Evolutionary conservation across 495 filamentous ascomycete species (phyloP).

Genomic region (Ascobolus immersus): DNA sequence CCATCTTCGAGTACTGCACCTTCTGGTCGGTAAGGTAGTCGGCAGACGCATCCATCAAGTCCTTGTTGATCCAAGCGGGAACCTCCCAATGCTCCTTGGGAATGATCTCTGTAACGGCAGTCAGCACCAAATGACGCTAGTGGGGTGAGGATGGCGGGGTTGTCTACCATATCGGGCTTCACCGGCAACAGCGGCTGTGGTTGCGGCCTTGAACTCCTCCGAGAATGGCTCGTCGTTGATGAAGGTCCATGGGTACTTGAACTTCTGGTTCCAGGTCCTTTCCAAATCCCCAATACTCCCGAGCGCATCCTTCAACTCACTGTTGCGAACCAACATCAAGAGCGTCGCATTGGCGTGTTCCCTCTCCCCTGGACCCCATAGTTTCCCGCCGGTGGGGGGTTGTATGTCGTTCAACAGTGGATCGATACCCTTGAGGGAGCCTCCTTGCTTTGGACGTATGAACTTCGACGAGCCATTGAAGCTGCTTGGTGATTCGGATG

Average conservation of each 20-base stretch:
- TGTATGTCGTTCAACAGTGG: slow-evolving; percentile 8
- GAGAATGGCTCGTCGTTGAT: slow-evolving; percentile 89
- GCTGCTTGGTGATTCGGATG: not conserved
- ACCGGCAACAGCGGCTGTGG: slow-evolving; percentile 55
- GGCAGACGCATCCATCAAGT: slow-evolving; percentile 62
- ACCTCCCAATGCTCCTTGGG: slow-evolving; percentile 86
- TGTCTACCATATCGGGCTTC: slow-evolving; percentile 52
- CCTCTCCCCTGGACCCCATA: slow-evolving; percentile 11
- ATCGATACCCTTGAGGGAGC: slow-evolving; percentile 15
- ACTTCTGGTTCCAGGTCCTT: slow-evolving; percentile 89
- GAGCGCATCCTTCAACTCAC: slow-evolving; percentile 60
- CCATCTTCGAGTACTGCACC: slow-evolving; percentile 65
- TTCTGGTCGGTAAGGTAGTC: slow-evolving; percentile 57
- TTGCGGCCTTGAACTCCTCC: slow-evolving; percentile 70
- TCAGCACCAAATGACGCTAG: slow-evolving; percentile 5
- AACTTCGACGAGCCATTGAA: slow-evolving; percentile 4
- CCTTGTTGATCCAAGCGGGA: slow-evolving; percentile 73
- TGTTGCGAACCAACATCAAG: slow-evolving; percentile 77
- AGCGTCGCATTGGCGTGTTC: slow-evolving; percentile 73
- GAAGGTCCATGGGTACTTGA: slow-evolving; percentile 99
- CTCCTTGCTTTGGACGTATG: slow-evolving; percentile 8
- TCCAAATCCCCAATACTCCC: slow-evolving; percentile 76
- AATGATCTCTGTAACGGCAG: slow-evolving; percentile 35
- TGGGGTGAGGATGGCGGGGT: not conserved
- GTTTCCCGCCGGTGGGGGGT: slow-evolving; percentile 12